Evolutionary conservation across 257 asterid genomes (phyloP).

Genomic region (Capsicum pubescens): DNA sequence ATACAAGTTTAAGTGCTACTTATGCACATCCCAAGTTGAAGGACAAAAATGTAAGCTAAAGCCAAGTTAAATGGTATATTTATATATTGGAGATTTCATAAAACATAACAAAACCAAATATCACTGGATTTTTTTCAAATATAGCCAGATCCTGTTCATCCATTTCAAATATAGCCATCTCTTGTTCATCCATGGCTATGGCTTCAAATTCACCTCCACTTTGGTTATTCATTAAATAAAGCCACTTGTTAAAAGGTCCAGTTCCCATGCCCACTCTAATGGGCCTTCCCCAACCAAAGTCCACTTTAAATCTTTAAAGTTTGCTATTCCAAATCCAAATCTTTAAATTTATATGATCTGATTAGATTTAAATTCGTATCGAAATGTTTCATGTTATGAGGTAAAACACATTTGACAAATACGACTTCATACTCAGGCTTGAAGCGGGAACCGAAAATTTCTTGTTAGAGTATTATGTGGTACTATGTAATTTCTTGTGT

Average conservation of each 20-base stretch:
- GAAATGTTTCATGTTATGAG: too few species aligned
- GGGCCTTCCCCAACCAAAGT: constrained; percentile 22
- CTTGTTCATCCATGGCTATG: not conserved
- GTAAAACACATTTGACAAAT: too few species aligned
- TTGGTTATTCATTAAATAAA: not conserved
- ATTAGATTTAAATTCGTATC: too few species aligned
- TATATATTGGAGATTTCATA: not conserved
- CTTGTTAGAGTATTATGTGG: too few species aligned
- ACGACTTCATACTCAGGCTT: too few species aligned
- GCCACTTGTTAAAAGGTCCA: not conserved
- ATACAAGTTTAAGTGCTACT: too few species aligned
- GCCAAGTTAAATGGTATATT: too few species aligned
- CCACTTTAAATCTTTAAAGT: not conserved
- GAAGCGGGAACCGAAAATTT: too few species aligned
- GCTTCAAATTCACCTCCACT: not conserved
- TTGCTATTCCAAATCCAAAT: not conserved
- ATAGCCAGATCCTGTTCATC: not conserved
- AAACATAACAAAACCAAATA: not conserved
- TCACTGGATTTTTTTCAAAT: not conserved
- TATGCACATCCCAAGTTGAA: too few species aligned
- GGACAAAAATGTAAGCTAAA: too few species aligned
- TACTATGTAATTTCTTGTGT: too few species aligned
- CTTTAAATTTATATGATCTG: not conserved
- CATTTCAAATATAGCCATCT: not conserved
- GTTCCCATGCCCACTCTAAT: not conserved